Percentiles rank a stretch among this genome's conserved stretches.
Evolutionary conservation across 2,329 filamentous ascomycete species (phyloP).

Genomic region (Cordyceps javanica): DNA sequence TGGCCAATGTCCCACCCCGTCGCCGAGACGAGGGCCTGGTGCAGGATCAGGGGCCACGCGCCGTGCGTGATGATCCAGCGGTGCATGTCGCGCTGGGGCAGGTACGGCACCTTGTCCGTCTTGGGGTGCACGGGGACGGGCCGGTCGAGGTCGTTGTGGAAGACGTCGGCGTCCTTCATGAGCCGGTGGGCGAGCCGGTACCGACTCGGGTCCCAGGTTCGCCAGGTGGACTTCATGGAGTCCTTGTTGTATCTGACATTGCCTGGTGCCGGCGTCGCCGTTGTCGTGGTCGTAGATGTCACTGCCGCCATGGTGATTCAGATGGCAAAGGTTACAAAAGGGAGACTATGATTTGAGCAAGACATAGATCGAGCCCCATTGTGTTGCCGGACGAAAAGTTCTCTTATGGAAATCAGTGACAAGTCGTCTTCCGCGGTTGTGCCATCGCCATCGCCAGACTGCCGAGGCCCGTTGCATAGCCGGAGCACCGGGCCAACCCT

Average conservation of each 20-base stretch:
- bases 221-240: neutral
- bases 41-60: constrained; percentile 19
- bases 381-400: too few species aligned
- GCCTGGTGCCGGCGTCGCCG: neutral
- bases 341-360: too few species aligned
- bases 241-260: neutral
- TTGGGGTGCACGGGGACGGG: constrained; percentile 25
- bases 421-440: too few species aligned
- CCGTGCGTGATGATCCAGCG: constrained; percentile 27
- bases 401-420: too few species aligned
- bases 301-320: neutral
- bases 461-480: too few species aligned
- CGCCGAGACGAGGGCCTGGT: constrained; percentile 11
- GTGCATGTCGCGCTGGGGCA: constrained; percentile 22
- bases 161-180: neutral
- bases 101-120: constrained; percentile 25
- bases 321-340: too few species aligned
- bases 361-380: too few species aligned
- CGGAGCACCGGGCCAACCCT: too few species aligned
- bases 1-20: constrained; percentile 12
- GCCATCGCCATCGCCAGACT: too few species aligned
- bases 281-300: neutral
- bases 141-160: neutral
- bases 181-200: neutral
- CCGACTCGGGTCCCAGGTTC: neutral